Conservation (phyloP, 768 basidiomycete genomes). For the Psilocybe cyanescens region DNA sequence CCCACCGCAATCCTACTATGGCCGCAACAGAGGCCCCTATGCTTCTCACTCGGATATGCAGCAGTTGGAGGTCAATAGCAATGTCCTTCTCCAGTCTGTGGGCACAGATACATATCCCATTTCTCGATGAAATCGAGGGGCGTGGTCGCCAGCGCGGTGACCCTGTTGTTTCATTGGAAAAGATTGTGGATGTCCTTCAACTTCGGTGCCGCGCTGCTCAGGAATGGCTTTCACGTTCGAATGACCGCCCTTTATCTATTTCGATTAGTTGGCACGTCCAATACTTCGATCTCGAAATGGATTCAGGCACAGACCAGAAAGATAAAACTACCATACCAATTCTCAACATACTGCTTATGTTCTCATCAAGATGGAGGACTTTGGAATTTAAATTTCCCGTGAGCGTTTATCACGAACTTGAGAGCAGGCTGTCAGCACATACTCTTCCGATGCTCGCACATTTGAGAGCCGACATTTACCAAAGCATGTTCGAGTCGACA, state of each 20-base stretch:
- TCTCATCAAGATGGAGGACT: neutral
- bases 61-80: neutral
- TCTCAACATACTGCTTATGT: neutral
- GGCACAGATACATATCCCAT: constrained; percentile 1
- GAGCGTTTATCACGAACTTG: neutral
- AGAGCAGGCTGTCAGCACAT: neutral
- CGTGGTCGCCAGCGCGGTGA: neutral
- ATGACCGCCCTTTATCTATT: neutral
- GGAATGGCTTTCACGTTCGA: constrained; percentile 5
- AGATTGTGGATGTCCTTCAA: neutral
- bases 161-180: neutral
- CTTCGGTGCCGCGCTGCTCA: neutral
- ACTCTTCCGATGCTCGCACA: neutral
- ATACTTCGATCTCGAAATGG: neutral
- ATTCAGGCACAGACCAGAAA: neutral
- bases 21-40: neutral
- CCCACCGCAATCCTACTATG: constrained; percentile 1
- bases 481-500: neutral
- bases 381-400: constrained; percentile 1
- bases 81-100: neutral
- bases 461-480: neutral
- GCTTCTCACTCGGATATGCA: constrained; percentile 4
- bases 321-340: neutral
- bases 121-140: neutral
- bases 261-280: neutral